A percentile compares a stretch with the other conserved stretches of the same genome.
Conservation (phyloP, 2,329 filamentous ascomycete species). For the Cladorrhinum sp. region DNA sequence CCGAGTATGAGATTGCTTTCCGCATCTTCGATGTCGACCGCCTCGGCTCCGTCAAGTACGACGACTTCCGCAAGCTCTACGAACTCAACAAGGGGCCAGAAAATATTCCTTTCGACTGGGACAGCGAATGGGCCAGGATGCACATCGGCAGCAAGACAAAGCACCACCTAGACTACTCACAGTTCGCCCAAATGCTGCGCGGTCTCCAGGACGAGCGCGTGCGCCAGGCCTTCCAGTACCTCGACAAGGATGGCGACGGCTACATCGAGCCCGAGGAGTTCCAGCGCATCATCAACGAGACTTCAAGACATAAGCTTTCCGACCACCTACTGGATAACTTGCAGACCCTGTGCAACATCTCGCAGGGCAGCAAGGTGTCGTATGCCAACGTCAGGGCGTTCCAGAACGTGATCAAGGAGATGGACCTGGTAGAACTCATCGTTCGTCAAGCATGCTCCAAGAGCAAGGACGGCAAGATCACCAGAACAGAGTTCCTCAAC, state of each 20-base stretch:
- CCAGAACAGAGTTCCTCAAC: constrained; percentile 87
- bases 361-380: constrained; percentile 85
- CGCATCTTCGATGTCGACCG: constrained; percentile 88
- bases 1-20: constrained; percentile 98
- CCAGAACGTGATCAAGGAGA: constrained; percentile 95
- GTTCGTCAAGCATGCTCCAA: constrained; percentile 81
- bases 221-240: constrained; percentile 87
- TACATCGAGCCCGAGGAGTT: constrained; percentile 96
- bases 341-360: constrained; percentile 91
- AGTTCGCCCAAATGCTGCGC: constrained; percentile 97
- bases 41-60: constrained; percentile 82
- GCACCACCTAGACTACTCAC: constrained; percentile 89
- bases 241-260: constrained; percentile 88
- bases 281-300: constrained; percentile 92
- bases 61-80: constrained; percentile 81
- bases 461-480: constrained; percentile 88
- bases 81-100: constrained; percentile 82
- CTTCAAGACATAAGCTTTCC: constrained; percentile 90
- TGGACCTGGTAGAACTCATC: constrained; percentile 95
- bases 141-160: constrained; percentile 88
- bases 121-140: constrained; percentile 91
- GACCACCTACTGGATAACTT: constrained; percentile 92
- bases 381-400: constrained; percentile 97
- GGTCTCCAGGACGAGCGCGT: constrained; percentile 95
- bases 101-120: constrained; percentile 93